Evolutionary conservation across 495 filamentous ascomycete species (phyloP).

Genomic region (Hypoxylon rickii): DNA sequence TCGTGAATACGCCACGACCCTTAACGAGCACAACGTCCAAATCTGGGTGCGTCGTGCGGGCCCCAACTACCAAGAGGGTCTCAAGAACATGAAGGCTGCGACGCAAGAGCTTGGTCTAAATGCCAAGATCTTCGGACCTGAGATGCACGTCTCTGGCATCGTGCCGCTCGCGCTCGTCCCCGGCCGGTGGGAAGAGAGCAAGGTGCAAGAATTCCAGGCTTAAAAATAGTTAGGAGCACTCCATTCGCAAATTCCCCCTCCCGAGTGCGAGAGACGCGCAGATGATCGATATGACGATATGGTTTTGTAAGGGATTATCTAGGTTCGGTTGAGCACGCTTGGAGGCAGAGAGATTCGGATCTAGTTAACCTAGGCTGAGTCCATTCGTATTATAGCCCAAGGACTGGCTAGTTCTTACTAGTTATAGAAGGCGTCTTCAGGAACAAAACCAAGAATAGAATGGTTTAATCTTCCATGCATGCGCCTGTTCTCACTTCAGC

Average conservation of each 20-base stretch:
- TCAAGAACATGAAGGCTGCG: conserved; percentile 98
- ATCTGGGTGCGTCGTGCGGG: conserved; percentile 99
- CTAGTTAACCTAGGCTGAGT: conserved; percentile 25
- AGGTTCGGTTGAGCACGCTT: conserved; percentile 15
- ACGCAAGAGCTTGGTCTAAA: conserved; percentile 89
- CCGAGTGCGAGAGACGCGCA: conserved; percentile 19
- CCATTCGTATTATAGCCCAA: conserved; percentile 11
- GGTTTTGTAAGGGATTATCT: conserved; percentile 16
- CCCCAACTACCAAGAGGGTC: conserved; percentile 99
- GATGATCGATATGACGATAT: conserved; percentile 15
- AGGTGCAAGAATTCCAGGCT: conserved; percentile 58
- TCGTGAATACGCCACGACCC: conserved; percentile 80
- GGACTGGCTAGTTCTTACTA: conserved; percentile 11
- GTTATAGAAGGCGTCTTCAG: conserved; percentile 15
- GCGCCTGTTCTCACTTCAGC: too few relatives aligned
- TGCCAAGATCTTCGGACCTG: conserved; percentile 96
- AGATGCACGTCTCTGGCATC: conserved; percentile 81
- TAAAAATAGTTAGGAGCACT: conserved; percentile 35
- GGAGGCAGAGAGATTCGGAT: conserved; percentile 24
- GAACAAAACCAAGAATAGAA: conserved; percentile 29
- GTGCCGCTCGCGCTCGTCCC: conserved; percentile 66
- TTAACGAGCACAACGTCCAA: conserved; percentile 96
- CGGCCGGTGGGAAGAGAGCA: conserved; percentile 56
- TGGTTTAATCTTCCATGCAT: conserved; percentile 22
- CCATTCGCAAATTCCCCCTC: conserved; percentile 18